Evolutionary conservation across 176 grass and related monocot species (phyloP).

Genomic region (Hordeum vulgare): MorexV3_pseudomolecules_assembly NC_058519.1:605606509-605607008

Average conservation of each 20-base stretch:
- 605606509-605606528: too few relatives aligned
- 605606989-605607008: too few relatives aligned
- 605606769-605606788: neutral
- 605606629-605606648: constrained; percentile 6
- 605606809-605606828: neutral
- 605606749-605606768: neutral
- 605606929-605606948: too few relatives aligned
- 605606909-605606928: too few relatives aligned
- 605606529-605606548: neutral
- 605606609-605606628: constrained; percentile 18
- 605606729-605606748: neutral
- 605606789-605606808: neutral
- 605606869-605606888: neutral
- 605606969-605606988: too few relatives aligned
- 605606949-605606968: too few relatives aligned
- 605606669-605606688: neutral
- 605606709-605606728: neutral
- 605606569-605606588: too few relatives aligned
- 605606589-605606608: neutral
- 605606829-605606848: too few relatives aligned
- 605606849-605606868: neutral
- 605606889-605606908: too few relatives aligned
- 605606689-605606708: neutral
- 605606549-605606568: too few relatives aligned
- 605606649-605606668: neutral